A percentile compares a stretch with the other conserved stretches of the same genome.
These are phyloP conservation scores for Phytophthora fragariaefolia DNA, from an alignment of 352 stramenopile species.

Conservation along the genomic window DNA sequence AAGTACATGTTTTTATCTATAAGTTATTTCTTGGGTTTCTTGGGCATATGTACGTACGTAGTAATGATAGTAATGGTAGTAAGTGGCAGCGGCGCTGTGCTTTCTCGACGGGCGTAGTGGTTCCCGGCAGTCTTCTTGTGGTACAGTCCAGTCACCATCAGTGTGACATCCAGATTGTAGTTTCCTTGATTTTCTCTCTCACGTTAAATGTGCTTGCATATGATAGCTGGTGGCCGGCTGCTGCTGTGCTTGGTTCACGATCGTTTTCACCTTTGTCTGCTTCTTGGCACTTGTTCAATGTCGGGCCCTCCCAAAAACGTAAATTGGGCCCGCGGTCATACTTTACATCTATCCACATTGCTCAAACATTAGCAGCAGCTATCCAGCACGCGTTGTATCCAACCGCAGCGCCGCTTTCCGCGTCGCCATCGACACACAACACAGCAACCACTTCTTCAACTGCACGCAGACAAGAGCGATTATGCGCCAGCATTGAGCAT, in stretches of 20 bases:
- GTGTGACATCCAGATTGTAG: not conserved
- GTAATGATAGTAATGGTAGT: conserved; percentile 30
- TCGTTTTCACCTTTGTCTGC: conserved; percentile 22
- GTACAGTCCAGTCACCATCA: not conserved
- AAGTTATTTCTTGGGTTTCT: conserved; percentile 61
- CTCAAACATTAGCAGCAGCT: conserved; percentile 23
- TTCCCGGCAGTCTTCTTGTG: conserved; percentile 12
- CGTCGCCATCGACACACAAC: conserved; percentile 3
- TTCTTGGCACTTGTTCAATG: conserved; percentile 34
- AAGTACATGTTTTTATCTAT: conserved; percentile 53
- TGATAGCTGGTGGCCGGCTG: not conserved
- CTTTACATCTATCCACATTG: conserved; percentile 55
- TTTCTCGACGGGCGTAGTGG: conserved; percentile 16
- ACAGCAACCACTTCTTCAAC: conserved; percentile 13
- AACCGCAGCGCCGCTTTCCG: not conserved
- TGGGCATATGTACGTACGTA: conserved; percentile 31
- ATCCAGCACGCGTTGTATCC: conserved; percentile 4
- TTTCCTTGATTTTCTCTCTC: conserved; percentile 3
- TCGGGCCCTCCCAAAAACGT: conserved; percentile 27
- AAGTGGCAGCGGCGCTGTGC: conserved; percentile 13
- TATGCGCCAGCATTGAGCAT: conserved; percentile 71
- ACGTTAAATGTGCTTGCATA: not conserved
- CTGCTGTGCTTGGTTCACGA: conserved; percentile 24
- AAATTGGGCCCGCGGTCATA: conserved; percentile 36
- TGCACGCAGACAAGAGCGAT: conserved; percentile 15